These are phyloP conservation scores for Spiromastix sp. DNA, from an alignment of 2,329 filamentous ascomycete genomes.

Conservation along the genomic window DNA sequence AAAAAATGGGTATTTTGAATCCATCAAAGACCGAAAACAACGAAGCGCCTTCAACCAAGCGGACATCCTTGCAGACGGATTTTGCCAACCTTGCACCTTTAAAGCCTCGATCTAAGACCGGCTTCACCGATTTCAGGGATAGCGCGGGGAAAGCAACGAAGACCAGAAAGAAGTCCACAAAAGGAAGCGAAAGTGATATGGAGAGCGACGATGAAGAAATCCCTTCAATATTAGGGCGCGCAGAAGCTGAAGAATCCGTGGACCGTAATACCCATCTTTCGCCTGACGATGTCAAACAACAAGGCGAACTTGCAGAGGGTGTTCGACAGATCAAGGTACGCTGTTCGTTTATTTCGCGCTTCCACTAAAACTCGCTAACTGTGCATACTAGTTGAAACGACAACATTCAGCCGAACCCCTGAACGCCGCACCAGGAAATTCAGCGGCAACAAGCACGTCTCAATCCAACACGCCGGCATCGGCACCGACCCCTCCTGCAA, in stretches of 20 bases:
- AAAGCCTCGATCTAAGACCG: constrained; percentile 77
- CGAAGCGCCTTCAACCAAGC: constrained; percentile 55
- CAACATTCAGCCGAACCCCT: constrained; percentile 52
- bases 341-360: constrained; percentile 5
- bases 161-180: constrained; percentile 54
- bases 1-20: constrained; percentile 86
- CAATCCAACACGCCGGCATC: constrained; percentile 30
- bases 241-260: constrained; percentile 49
- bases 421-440: constrained; percentile 24
- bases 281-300: constrained; percentile 49
- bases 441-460: constrained; percentile 29
- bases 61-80: constrained; percentile 73
- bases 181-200: constrained; percentile 49
- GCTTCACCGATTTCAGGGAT: constrained; percentile 82
- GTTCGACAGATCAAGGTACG: constrained; percentile 56
- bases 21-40: constrained; percentile 53
- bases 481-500: constrained; percentile 26
- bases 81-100: constrained; percentile 77
- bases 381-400: constrained; percentile 50
- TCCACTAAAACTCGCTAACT: constrained; percentile 1
- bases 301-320: constrained; percentile 53
- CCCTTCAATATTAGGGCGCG: constrained; percentile 45
- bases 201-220: constrained; percentile 68
- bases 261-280: constrained; percentile 41
- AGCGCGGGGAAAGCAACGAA: constrained; percentile 43